phyloP scores from a whole-genome alignment of 768 basidiomycete species.

The Russula compacta region DNA sequence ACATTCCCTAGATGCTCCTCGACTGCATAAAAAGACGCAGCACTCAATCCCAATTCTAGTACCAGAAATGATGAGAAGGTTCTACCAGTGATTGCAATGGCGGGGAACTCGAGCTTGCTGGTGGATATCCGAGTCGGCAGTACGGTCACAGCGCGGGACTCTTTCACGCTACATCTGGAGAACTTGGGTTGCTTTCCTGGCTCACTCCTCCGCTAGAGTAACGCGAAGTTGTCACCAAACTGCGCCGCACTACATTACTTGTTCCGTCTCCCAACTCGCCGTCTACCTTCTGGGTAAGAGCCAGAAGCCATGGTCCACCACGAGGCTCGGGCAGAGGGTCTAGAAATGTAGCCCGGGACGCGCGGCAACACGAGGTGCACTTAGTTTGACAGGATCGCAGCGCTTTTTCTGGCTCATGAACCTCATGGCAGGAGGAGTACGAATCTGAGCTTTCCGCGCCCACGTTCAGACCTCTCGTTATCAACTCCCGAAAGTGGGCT shows the following conservation, averaged over 20 bases:
- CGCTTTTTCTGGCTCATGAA: neutral
- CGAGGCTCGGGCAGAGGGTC: constrained; percentile 12
- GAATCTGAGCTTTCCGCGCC: neutral
- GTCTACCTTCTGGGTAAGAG: neutral
- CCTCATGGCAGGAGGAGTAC: constrained; percentile 6
- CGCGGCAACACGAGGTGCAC: constrained; percentile 8
- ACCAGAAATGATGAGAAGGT: neutral
- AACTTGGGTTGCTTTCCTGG: neutral
- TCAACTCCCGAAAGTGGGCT: neutral
- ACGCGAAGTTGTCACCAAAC: neutral
- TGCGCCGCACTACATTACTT: neutral
- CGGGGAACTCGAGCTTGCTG: neutral
- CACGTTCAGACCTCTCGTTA: neutral
- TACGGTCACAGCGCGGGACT: too few species aligned
- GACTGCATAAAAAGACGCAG: neutral
- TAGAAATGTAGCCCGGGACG: neutral
- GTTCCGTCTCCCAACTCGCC: neutral
- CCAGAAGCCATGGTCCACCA: neutral
- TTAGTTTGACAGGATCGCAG: constrained; percentile 1
- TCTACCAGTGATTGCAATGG: neutral
- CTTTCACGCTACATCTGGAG: too few species aligned
- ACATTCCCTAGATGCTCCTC: neutral
- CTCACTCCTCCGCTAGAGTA: neutral
- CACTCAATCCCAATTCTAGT: neutral
- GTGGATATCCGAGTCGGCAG: too few species aligned